These are phyloP conservation scores for Tetracladium marchalianum DNA, from an alignment of 495 filamentous ascomycete genomes.

Conservation along the genomic window DNA sequence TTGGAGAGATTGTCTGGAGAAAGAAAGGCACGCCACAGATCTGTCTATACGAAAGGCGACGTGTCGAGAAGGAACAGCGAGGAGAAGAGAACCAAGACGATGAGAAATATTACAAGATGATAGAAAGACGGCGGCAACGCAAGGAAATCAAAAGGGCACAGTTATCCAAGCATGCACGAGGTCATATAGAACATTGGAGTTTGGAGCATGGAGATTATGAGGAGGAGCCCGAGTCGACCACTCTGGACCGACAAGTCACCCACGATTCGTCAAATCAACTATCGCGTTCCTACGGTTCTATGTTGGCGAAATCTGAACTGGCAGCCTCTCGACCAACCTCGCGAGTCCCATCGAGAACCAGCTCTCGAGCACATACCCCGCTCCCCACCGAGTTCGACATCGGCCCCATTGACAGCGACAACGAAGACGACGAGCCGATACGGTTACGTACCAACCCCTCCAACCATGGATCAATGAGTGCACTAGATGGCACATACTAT, in stretches of 20 bases:
- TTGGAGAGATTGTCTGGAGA: conserved; percentile 89
- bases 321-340: conserved; percentile 33
- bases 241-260: conserved; percentile 25
- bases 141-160: conserved; percentile 44
- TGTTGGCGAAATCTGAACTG: conserved; percentile 21
- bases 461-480: conserved; percentile 38
- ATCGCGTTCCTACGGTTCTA: conserved; percentile 19
- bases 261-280: conserved; percentile 16
- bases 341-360: conserved; percentile 28
- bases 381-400: conserved; percentile 30
- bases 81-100: conserved; percentile 55
- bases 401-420: conserved; percentile 27
- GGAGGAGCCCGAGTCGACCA: conserved; percentile 38
- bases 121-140: conserved; percentile 43
- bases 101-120: conserved; percentile 46
- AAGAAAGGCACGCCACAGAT: conserved; percentile 73
- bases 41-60: conserved; percentile 67
- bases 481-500: conserved; percentile 68
- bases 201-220: conserved; percentile 68
- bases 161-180: conserved; percentile 18
- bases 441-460: conserved; percentile 25
- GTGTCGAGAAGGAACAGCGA: conserved; percentile 60
- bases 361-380: conserved; percentile 19
- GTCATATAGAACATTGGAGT: conserved; percentile 60
- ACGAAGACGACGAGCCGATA: conserved; percentile 35